Evolutionary conservation across 2,329 filamentous ascomycete species (phyloP), one percentile per base, ranked within the genome.

Genomic region (Metarhizium guizhouense): DNA sequence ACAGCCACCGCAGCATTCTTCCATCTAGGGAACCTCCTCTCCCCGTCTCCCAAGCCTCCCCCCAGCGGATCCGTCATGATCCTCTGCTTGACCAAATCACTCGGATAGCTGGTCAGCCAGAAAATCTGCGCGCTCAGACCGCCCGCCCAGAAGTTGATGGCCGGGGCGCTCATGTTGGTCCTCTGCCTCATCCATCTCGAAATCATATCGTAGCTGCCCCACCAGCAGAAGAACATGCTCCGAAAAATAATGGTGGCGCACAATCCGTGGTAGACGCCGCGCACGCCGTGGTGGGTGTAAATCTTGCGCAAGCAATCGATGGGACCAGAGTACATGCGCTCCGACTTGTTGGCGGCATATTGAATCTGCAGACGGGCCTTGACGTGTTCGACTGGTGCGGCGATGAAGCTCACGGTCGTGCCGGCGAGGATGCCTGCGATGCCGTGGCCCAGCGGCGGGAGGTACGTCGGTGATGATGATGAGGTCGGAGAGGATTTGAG

Each of bases 221-320:
- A 99, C 92, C 92, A 97, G 76, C 87, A 94, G 79, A 96, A 96
- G 78, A 99, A 99, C 74, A 93, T 95, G 14, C 85, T 84, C 18
- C 94, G 83, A 75, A 97, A 97, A 51, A 97, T 72, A 51, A 97
- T 76, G 0, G 94, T 97, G 1, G 94, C 89, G 42, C 73, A 76
- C 13, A 99, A 79, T 0, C 94, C 94, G 67, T 90, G 91, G 71
- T 93, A 99, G 7, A 99, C 70, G 40, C 93, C 94, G 25, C 72
- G 68, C 3, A 96, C 64, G 49, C 94, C 93, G 69, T 97, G 90
- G 52, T 75, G 69, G n/a, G 68, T 64, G 67, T 82, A 82, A 49
- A 90, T 84, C 72, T 90, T 93, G 62, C 72, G 73, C 42, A 86
- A 70, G 69, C 90, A 95, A 73, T 97, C 92, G 52, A 97, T 77